Base-by-base conservation (phyloP, 139 green algal species). In the Tetraselmis chui region DNA sequence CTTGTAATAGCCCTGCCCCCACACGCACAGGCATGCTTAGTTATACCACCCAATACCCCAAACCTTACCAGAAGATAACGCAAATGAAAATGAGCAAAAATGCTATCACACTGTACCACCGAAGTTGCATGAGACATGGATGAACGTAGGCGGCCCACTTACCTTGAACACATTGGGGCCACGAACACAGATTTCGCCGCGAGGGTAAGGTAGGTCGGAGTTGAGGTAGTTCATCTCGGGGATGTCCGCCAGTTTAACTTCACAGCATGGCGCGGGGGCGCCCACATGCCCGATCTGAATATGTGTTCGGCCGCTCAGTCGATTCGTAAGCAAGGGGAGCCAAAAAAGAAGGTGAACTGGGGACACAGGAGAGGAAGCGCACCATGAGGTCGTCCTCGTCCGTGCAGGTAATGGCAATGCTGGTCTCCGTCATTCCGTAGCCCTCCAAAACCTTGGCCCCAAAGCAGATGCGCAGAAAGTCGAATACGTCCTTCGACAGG, bases 191-290 rank as follows among this genome's bases (percentile, higher is more conserved):
- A 99, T 83, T 91, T 98, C 93, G 0, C 95, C 96, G 22, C 90
- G 81, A 0, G 96, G 92, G 84, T 93, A 88, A 5, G 95, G 94
- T 75, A 87, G 79, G 85, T 98, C 95, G 0, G 87, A 82, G 79
- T 90, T 92, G 23, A 87, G 85, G 91, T 99, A 99, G 58, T 90
- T 91, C 96, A 99, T 99, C 86, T 99, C 96, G 0, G 96, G 96
- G 25, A 99, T 92, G 86, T 98, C 95, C 25, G 91, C 92, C 32
- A 99, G 93, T 88, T 98, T 97, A 79, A 98, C 81, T 87, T 98
- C 92, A 59, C 91, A 92, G 79, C 87, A 93, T 18, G 94, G 92
- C 32, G 93, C 83, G 2, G 96, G 95, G 0, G 89, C 86, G 23
- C 96, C 96, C 83, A 99, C 95, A 84, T 98, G 91, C 2, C 90